Evolutionary conservation across 2,329 filamentous ascomycete genomes (phyloP).

Genomic region (Phyllosticta capitalensis): DNA sequence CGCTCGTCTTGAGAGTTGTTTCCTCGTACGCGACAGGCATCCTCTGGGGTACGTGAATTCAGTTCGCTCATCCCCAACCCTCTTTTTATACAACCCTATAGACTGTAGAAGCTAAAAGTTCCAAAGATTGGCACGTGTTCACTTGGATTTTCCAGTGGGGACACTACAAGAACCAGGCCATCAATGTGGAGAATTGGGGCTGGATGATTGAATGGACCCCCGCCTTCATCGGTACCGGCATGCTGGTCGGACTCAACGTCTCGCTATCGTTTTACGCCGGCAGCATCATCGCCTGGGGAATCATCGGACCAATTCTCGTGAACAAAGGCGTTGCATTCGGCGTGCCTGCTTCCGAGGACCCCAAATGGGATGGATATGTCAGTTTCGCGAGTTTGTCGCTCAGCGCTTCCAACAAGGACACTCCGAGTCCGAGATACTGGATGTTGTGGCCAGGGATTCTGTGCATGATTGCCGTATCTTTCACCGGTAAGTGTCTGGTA

Average conservation of each 20-base stretch:
- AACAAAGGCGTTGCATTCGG: slow-evolving; percentile 42
- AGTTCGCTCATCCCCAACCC: no score
- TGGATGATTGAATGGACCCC: slow-evolving; percentile 52
- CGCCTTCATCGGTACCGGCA: slow-evolving; percentile 44
- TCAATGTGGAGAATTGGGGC: slow-evolving; percentile 51
- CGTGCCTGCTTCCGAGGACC: slow-evolving; percentile 25
- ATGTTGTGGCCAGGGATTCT: slow-evolving; percentile 44
- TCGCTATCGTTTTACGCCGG: slow-evolving; percentile 50
- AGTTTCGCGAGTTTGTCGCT: slow-evolving; percentile 31
- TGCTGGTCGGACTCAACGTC: slow-evolving; percentile 45
- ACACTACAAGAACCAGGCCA: slow-evolving; percentile 39
- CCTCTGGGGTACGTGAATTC: slow-evolving; percentile 49
- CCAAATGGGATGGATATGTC: slow-evolving; percentile 35
- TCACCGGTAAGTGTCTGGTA: slow-evolving; percentile 27
- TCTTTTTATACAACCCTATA: background rate
- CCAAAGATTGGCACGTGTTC: slow-evolving; percentile 51
- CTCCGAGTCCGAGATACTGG: slow-evolving; percentile 43
- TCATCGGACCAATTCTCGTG: slow-evolving; percentile 50
- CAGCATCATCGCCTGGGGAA: slow-evolving; percentile 46
- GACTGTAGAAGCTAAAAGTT: slow-evolving; percentile 38
- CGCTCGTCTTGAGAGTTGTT: slow-evolving; percentile 45
- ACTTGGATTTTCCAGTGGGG: slow-evolving; percentile 49
- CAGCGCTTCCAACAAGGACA: slow-evolving; percentile 29
- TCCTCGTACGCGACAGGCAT: slow-evolving; percentile 52
- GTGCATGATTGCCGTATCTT: slow-evolving; percentile 42